Conservation (phyloP, 1,139 yeast species). For the Candida pseudocylindracea region DNA sequence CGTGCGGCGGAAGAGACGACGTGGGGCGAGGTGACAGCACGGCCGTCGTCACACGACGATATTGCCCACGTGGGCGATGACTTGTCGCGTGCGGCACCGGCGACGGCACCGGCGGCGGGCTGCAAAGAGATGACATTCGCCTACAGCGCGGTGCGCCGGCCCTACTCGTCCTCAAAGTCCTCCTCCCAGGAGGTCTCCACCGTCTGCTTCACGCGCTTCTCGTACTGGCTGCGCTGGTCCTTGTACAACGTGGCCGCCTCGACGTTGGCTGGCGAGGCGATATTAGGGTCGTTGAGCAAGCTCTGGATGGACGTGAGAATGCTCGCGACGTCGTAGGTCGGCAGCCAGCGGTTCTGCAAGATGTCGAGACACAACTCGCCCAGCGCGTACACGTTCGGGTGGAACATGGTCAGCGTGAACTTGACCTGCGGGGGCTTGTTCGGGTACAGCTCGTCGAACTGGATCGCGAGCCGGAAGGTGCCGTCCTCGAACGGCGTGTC, state of each 20-base stretch:
- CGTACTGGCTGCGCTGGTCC: slow-evolving; percentile 85
- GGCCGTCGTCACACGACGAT: too few species aligned
- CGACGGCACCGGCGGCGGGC: too few species aligned
- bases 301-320: slow-evolving; percentile 78
- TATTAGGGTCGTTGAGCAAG: slow-evolving; percentile 85
- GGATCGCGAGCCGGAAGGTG: slow-evolving; percentile 67
- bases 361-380: slow-evolving; percentile 95
- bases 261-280: slow-evolving; percentile 91
- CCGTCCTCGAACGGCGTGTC: slow-evolving; percentile 99
- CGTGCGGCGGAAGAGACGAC: too few species aligned
- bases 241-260: slow-evolving; percentile 93
- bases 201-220: slow-evolving; percentile 78
- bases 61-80: too few species aligned
- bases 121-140: too few species aligned
- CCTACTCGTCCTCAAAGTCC: slow-evolving; percentile 39
- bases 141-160: too few species aligned
- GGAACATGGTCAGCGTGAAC: slow-evolving; percentile 88
- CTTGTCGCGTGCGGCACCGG: too few species aligned
- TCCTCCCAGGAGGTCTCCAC: slow-evolving; percentile 79
- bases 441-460: slow-evolving; percentile 94
- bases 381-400: slow-evolving; percentile 88
- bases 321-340: slow-evolving; percentile 96
- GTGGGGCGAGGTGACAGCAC: too few species aligned
- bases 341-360: slow-evolving; percentile 94
- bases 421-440: slow-evolving; percentile 90